Evolutionary conservation across 352 stramenopile species (phyloP).

Genomic region (Phytophthora tubulina): DNA sequence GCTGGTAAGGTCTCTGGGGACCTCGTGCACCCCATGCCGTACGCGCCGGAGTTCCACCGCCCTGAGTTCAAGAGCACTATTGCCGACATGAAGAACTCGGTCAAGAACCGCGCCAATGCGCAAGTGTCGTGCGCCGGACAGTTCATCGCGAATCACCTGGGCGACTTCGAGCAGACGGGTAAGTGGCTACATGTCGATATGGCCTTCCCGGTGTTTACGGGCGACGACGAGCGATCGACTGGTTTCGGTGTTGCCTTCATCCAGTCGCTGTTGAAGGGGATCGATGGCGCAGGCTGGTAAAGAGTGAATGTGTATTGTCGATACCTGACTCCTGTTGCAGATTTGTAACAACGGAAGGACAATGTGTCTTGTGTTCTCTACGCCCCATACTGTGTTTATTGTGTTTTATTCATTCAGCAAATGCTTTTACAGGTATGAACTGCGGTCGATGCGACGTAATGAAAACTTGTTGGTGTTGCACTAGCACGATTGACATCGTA

Average conservation of each 20-base stretch:
- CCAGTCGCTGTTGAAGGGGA: conserved; percentile 73
- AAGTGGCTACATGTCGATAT: conserved; percentile 97
- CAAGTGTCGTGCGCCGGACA: conserved; percentile 95
- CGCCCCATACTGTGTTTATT: no score
- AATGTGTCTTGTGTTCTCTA: no score
- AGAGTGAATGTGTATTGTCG: background rate
- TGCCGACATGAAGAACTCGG: conserved; percentile 98
- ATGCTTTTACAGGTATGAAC: no score
- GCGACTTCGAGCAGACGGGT: conserved; percentile 79
- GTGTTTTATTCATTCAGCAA: no score
- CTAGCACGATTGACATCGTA: no score
- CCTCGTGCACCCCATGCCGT: conserved; percentile 93
- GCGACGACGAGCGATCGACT: conserved; percentile 87
- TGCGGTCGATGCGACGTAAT: no score
- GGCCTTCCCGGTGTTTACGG: conserved; percentile 86
- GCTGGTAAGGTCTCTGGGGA: conserved; percentile 92
- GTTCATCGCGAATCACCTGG: conserved; percentile 96
- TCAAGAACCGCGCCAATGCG: conserved; percentile 93
- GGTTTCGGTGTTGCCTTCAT: conserved; percentile 95
- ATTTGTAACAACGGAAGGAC: no score
- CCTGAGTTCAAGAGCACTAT: conserved; percentile 93
- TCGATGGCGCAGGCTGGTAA: conserved; percentile 61
- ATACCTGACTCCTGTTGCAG: no score
- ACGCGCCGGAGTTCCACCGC: conserved; percentile 94
- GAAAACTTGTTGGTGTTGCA: no score